Evolutionary conservation across 2,329 filamentous ascomycete species (phyloP).

Genomic region (Aspergillus proliferans): DNA sequence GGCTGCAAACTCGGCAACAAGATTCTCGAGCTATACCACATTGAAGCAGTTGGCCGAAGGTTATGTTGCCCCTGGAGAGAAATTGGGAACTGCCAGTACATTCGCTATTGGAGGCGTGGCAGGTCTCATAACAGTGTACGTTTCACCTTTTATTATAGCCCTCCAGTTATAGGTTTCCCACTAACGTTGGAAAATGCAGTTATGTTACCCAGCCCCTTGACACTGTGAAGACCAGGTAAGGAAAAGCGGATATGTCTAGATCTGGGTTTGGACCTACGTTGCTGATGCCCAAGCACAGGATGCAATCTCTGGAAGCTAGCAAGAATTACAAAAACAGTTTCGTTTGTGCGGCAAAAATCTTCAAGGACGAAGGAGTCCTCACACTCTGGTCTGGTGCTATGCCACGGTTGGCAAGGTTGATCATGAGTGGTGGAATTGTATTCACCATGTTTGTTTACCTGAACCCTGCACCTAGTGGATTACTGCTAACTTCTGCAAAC

Average conservation of each 20-base stretch:
- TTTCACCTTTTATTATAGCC: background rate
- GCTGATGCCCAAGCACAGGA: constrained; percentile 45
- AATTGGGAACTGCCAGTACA: constrained; percentile 78
- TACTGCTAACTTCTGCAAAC: constrained; percentile 8
- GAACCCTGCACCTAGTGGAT: background rate
- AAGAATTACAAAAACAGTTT: constrained; percentile 80
- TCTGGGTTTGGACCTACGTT: constrained; percentile 9
- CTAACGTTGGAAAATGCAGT: constrained; percentile 18
- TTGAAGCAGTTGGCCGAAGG: constrained; percentile 86
- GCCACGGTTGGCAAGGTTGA: constrained; percentile 73
- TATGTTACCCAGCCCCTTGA: constrained; percentile 66
- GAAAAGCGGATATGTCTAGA: background rate
- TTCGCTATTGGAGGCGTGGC: constrained; percentile 87
- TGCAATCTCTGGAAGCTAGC: constrained; percentile 90
- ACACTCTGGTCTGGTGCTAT: constrained; percentile 94
- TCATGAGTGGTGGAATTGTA: constrained; percentile 91
- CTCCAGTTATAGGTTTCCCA: background rate
- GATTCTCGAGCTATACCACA: constrained; percentile 86
- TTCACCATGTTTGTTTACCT: constrained; percentile 69
- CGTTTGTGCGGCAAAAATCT: constrained; percentile 73
- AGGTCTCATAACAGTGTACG: constrained; percentile 78
- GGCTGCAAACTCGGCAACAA: constrained; percentile 85
- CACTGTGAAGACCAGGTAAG: constrained; percentile 77
- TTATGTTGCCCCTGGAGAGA: constrained; percentile 90
- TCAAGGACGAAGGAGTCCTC: constrained; percentile 78